Base-by-base conservation (phyloP, 495 filamentous ascomycete genomes). In the Choiromyces venosus region DNA sequence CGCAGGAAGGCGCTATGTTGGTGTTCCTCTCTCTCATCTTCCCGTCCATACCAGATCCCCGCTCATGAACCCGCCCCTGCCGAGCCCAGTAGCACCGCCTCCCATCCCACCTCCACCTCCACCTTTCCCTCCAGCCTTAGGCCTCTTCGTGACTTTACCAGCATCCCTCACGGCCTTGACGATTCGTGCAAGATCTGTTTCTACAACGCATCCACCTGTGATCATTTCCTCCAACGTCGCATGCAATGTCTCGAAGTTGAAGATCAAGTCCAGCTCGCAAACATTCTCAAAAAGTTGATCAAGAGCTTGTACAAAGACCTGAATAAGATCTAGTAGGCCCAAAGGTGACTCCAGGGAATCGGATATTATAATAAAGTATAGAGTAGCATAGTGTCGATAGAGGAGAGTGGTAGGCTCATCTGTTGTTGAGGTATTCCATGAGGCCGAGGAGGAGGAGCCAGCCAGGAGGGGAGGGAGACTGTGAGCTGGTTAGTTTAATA, bases 261-360 rank as follows among this genome's bases (percentile, higher is more conserved):
- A 99, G 83, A 98, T 99, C 70, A 99, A 86, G 82, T 99, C 95
- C 67, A 99, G 85, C 83, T 99, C 95, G 85, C 95, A 99, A 36
- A 99, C 95, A 79, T 98, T 97, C 85, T 97, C 94, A 81, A 98
- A 98, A 70, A 99, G 86, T 71, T 92, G 88, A 82, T 99, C 95
- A 33, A 99, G 87, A 29, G 96, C 89, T 83, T 98, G 94, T 69
- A 99, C 95, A 76, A 97, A 98, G 37, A 98, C 95, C 82, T 98
- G 95, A 78, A 99, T 97, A 67, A 99, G 85, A 83, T 99, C 95
- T 40, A 99, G 92, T 1, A 99, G 87, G 0, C 94, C 95, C 0
- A 99, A 90, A 2, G 96, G 96, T 0, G 93, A 97, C 82, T 99
- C 95, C 70, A 94, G 97, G 1, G 93, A 92, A n/a, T 96, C 98